Percentiles rank a stretch among this genome's conserved stretches.
These are phyloP conservation scores for Mycena rebaudengoi DNA, from an alignment of 768 basidiomycete genomes.

Conservation along the genomic window DNA sequence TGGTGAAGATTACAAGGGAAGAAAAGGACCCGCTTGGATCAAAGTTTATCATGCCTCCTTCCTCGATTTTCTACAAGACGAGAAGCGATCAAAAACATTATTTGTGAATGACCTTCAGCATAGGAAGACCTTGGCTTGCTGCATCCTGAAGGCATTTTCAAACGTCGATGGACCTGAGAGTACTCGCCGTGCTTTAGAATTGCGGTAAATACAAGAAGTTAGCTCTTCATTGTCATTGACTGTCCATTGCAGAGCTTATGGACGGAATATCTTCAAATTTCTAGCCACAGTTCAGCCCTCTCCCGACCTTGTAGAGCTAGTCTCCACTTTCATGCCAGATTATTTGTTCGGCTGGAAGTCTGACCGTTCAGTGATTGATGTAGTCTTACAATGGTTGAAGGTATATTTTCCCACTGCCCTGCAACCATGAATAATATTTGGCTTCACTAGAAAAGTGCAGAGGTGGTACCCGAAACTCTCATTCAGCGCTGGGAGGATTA, in stretches of 20 bases:
- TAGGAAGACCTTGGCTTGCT: neutral
- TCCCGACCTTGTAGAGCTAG: neutral
- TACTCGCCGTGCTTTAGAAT: neutral
- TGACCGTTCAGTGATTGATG: neutral
- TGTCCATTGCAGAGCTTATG: neutral
- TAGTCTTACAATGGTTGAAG: neutral
- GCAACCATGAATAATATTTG: neutral
- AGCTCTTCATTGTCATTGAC: neutral
- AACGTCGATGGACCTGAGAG: neutral
- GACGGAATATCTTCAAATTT: neutral
- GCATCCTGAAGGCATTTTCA: neutral
- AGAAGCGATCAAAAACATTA: slow-evolving; percentile 1
- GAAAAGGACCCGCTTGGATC: neutral
- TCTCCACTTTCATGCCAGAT: neutral
- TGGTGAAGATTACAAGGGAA: neutral
- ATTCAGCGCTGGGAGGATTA: slow-evolving; percentile 1
- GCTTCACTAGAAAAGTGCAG: neutral
- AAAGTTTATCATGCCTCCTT: slow-evolving; percentile 4
- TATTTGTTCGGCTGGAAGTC: neutral
- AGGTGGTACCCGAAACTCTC: neutral
- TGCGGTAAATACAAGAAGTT: neutral
- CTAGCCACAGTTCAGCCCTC: neutral
- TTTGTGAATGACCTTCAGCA: slow-evolving; percentile 1
- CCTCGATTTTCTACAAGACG: neutral
- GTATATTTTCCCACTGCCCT: neutral